A percentile compares a stretch with the other conserved stretches of the same genome.
These are phyloP conservation scores for bread wheat (Triticum aestivum) DNA, from an alignment of 176 grass and related monocot species.

Conservation along the genomic window DNA sequence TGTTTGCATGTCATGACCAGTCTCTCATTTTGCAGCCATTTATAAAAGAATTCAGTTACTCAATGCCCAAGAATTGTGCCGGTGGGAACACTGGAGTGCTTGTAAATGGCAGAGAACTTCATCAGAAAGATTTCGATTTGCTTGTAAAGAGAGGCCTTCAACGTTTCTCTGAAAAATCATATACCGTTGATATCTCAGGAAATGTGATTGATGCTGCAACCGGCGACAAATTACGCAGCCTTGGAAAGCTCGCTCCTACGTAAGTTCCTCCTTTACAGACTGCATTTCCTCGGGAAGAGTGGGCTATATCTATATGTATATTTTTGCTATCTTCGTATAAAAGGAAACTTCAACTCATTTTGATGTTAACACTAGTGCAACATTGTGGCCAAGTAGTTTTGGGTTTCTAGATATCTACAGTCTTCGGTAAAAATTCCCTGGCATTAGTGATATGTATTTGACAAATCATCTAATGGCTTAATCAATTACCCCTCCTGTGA, in stretches of 20 bases:
- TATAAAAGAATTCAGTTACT: slow-evolving; percentile 82
- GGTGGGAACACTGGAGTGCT: slow-evolving; percentile 65
- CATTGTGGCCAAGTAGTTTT: not conserved
- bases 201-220: slow-evolving; percentile 58
- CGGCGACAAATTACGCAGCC: slow-evolving; percentile 53
- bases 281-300: not conserved
- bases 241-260: slow-evolving; percentile 95
- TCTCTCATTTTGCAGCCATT: slow-evolving; percentile 58
- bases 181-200: slow-evolving; percentile 78
- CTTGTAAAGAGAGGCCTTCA: slow-evolving; percentile 76
- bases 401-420: not conserved
- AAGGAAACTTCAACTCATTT: not conserved
- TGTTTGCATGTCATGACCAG: not conserved
- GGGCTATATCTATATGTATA: not conserved
- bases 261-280: slow-evolving; percentile 50
- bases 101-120: slow-evolving; percentile 92
- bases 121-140: slow-evolving; percentile 84
- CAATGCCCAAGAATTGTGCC: slow-evolving; percentile 61
- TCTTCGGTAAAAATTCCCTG: not conserved
- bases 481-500: not conserved
- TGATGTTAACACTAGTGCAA: not conserved
- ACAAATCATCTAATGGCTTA: not conserved
- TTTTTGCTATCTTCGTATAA: not conserved
- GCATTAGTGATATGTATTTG: not conserved
- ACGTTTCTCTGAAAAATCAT: slow-evolving; percentile 48